Conservation (phyloP, 1,284 basidiomycete species). For the Heterobasidion occidentale region DNA sequence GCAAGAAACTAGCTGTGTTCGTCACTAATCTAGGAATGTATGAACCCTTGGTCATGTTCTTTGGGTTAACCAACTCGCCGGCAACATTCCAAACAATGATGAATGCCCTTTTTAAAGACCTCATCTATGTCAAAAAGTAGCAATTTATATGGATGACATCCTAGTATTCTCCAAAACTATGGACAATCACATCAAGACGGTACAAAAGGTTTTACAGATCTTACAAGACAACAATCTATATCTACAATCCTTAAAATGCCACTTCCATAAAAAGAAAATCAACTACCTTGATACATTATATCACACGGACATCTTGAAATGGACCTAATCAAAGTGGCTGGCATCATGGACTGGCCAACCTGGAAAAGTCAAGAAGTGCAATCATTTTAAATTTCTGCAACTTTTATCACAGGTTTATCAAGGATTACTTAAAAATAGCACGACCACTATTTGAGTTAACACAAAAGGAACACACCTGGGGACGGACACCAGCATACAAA, state of each 20-base stretch:
- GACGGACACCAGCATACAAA: no score
- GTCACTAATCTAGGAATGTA: not conserved
- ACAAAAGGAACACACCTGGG: no score
- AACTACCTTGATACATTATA: not conserved
- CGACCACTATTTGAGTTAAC: no score
- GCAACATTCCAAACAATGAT: not conserved
- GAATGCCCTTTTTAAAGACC: not conserved
- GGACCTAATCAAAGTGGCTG: not conserved
- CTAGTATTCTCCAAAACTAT: not conserved
- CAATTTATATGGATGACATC: not conserved
- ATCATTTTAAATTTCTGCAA: not conserved
- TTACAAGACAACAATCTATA: not conserved
- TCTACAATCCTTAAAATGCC: not conserved
- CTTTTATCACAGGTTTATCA: no score
- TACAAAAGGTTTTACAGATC: not conserved
- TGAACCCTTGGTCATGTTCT: not conserved
- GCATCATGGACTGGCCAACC: not conserved
- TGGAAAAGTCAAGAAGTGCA: not conserved
- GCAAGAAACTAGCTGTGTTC: not conserved
- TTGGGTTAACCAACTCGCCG: not conserved
- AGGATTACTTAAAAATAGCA: no score
- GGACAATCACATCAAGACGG: not conserved
- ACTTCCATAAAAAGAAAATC: not conserved
- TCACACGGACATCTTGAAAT: not conserved
- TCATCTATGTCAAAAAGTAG: not conserved